Base-by-base conservation (phyloP, 2,329 filamentous ascomycete genomes). In the Penicillium sp. region DNA sequence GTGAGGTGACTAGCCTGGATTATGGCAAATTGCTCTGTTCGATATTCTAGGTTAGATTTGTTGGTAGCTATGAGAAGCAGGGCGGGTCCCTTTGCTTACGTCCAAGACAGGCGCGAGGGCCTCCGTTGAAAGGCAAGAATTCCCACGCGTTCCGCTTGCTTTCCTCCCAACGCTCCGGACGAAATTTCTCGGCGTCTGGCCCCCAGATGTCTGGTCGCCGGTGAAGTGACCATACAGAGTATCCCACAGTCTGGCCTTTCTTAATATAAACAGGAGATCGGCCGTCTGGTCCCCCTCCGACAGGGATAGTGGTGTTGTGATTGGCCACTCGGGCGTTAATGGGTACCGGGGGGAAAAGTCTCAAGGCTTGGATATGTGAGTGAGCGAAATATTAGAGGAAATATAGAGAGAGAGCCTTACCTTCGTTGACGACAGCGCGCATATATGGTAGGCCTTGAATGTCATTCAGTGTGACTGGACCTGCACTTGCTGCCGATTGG, bases 141-240 rank as follows among this genome's bases (percentile, higher is more conserved):
- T 72, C 71, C 74, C 77, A 79, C 1, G 62, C 53, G 10, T 61
- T 60, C 19, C 55, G 55, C 14, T 48, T 57, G 18, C 57, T 49
- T 48, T 62, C 59, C 28, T 59, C 59, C 61, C 61, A 63, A 24
- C 59, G 55, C 66, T 81, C 80, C 0, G 81, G 81, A 34, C 69
- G 69, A 66, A 77, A 83, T 18, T 73, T 73, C 1, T 77, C 63
- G 5, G 75, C 75, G 48, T 81, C 78, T 3, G 63, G 37, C 0
- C 77, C 78, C 50, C 69, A 81, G 49, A 75, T 67, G 43, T 81
- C 77, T 16, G 67, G 65, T 10, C 87, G 83, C 1, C 89, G 84
- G 67, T 93, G 89, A 88, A 93, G 89, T 5, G 83, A 73, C 48
- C 90, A 81, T 0, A 88, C 79, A 40, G 79, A 85, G 77, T 90